These are phyloP conservation scores for Clarireedia hainanense DNA, from an alignment of 2,329 filamentous ascomycete genomes.

Conservation along the genomic window DNA sequence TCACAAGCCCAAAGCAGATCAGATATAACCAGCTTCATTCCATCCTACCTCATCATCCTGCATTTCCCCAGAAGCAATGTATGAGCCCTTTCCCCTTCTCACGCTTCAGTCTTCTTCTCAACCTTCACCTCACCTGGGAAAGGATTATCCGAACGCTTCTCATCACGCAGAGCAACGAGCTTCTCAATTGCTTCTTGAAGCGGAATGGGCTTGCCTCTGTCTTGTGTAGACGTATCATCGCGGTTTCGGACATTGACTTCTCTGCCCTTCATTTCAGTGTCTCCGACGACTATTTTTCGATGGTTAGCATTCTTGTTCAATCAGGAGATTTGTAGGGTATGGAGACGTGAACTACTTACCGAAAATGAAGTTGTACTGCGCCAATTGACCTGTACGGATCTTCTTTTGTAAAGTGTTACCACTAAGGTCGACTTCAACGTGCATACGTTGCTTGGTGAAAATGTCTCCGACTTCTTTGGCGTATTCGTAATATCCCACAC, in stretches of 20 bases:
- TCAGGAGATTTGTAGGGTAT: background rate
- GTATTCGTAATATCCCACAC: conserved; percentile 64
- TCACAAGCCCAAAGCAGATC: too few relatives aligned
- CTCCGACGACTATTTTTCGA: conserved; percentile 45
- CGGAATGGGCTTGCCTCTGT: conserved; percentile 50
- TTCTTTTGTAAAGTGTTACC: conserved; percentile 86
- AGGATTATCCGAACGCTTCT: conserved; percentile 33
- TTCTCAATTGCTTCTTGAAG: conserved; percentile 50
- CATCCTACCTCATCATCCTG: too few relatives aligned
- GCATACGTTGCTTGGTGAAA: conserved; percentile 61
- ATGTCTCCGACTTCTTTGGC: conserved; percentile 64
- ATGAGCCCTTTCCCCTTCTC: too few relatives aligned
- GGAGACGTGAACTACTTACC: conserved; percentile 37
- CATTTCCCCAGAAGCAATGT: too few relatives aligned
- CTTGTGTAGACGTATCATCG: conserved; percentile 54
- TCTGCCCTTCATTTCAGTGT: conserved; percentile 51
- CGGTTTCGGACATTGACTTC: conserved; percentile 57
- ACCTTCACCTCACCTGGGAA: conserved; percentile 27
- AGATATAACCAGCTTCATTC: too few relatives aligned
- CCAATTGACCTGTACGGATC: conserved; percentile 72
- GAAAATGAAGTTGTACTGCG: conserved; percentile 80
- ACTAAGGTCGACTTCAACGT: conserved; percentile 62
- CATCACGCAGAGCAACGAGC: conserved; percentile 43
- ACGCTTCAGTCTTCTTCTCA: background rate
- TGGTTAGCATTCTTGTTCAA: conserved; percentile 8